Base-by-base conservation (phyloP, 495 filamentous ascomycete species). In the Penicillium waksmanii region DNA sequence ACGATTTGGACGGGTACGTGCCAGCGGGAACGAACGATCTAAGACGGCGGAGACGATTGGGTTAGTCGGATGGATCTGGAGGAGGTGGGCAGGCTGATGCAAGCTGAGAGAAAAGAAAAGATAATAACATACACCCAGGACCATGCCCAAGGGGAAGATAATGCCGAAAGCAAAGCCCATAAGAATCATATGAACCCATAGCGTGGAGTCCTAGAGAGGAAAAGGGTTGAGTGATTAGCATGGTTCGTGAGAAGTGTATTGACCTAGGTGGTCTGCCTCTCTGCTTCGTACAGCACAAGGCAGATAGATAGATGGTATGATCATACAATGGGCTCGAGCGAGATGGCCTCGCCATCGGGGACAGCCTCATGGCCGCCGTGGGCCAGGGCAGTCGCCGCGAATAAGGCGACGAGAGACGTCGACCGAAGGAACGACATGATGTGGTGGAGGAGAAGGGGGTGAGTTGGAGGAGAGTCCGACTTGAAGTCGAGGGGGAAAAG, bases 171-270 rank as follows among this genome's bases (percentile, higher is more conserved):
- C 81, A 27, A 91, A 63, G 58, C 87, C 87, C 83, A 96, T 93
- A n/a, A 96, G 68, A 56, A 96, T 81, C 65, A 98, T 97, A 73
- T 98, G 95, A 31, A 87, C 77, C 95, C 94, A 98, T 87, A 98
- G 72, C 66, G 84, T 95, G 51, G 85, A 79, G 65, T 97, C 92
- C 89, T 93, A 36, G 10, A 48, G 10, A 11, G 21, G 3, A 12
- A 31, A 18, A 5, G 25, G 25, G 58, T 19, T 47, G 35, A 55
- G 53, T 51, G 40, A 47, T 48, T 53, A 12, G 35, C 46, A 48
- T 34, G 27, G 18, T 17, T 43, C 40, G 40, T 6, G 40, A 43
- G 40, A 43, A 8, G n/a, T 17, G 13, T 17, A 43, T 1, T 43
- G 13, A 18, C n/a, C 3, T 27, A 27, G 3, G 25, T 27, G 25